Evolutionary conservation across 148 eudicot genomes (phyloP).

Genomic region (Talinum fruticosum): DNA sequence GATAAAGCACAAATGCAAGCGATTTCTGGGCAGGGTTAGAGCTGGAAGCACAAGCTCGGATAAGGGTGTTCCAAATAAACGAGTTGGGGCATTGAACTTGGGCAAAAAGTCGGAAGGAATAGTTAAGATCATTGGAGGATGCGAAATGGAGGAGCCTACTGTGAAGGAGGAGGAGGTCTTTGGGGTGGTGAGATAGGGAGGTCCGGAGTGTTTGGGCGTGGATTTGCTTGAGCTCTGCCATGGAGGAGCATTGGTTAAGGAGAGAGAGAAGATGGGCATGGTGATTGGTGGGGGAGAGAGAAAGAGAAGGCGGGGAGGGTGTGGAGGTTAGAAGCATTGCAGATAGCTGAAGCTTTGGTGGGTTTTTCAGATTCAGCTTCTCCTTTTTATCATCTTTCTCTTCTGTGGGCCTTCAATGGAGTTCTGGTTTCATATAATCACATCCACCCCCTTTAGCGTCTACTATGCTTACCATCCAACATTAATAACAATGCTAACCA

Average conservation of each 20-base stretch:
- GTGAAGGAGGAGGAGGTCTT: constrained; percentile 36
- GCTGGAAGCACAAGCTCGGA: constrained; percentile 53
- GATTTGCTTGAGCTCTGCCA: constrained; percentile 58
- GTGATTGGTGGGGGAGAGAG: constrained; percentile 15
- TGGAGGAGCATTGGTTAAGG: constrained; percentile 41
- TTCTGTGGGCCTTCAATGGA: neutral
- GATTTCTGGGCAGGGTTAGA: constrained; percentile 33
- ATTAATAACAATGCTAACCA: no score
- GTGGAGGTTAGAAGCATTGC: constrained; percentile 12
- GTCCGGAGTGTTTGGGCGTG: constrained; percentile 66
- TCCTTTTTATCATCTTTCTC: neutral
- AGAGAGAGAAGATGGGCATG: constrained; percentile 41
- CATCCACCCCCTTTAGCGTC: no score
- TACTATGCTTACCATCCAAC: no score
- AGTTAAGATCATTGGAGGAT: constrained; percentile 39
- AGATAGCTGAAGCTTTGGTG: neutral
- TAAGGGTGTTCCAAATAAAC: constrained; percentile 63
- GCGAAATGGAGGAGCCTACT: constrained; percentile 50
- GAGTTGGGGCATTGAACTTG: constrained; percentile 47
- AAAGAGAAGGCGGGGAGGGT: neutral
- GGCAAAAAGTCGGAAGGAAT: constrained; percentile 39
- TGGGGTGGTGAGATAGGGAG: constrained; percentile 25
- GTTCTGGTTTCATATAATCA: no score
- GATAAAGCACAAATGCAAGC: constrained; percentile 37
- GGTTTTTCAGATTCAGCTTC: neutral